Conservation (phyloP, 2,329 filamentous ascomycete species). For the Pyrenophora graminea region DNA sequence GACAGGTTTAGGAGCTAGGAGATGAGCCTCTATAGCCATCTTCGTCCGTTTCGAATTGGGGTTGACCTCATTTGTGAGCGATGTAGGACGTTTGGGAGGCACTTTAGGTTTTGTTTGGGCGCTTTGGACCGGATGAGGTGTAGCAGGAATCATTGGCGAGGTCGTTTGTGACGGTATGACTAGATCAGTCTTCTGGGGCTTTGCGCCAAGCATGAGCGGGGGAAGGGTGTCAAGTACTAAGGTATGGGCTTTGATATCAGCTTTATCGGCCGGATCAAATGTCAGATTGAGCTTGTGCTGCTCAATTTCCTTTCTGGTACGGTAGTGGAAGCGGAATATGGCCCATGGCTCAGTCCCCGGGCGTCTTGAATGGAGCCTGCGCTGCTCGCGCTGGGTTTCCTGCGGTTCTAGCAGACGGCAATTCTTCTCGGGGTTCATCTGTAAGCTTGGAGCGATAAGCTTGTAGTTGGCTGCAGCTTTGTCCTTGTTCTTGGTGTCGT, state of each 20-base stretch:
- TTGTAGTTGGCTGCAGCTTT: slow-evolving; percentile 17
- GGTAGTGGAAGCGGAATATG: slow-evolving; percentile 50
- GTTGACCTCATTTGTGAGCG: background rate
- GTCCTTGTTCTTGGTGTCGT: background rate
- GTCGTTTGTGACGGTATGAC: slow-evolving; percentile 17
- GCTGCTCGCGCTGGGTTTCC: slow-evolving; percentile 9
- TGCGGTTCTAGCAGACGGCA: slow-evolving; percentile 11
- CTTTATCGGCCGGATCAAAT: slow-evolving; percentile 13
- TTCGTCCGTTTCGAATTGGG: slow-evolving; percentile 19
- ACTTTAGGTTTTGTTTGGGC: slow-evolving; percentile 9
- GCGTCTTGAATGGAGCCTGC: slow-evolving; percentile 22
- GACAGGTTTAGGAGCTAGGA: background rate
- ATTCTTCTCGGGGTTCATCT: slow-evolving; percentile 29
- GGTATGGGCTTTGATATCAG: slow-evolving; percentile 6
- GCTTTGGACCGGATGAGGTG: background rate
- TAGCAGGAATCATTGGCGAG: slow-evolving; percentile 11
- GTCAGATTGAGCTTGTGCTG: slow-evolving; percentile 11
- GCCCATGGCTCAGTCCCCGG: slow-evolving; percentile 46
- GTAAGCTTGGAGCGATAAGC: slow-evolving; percentile 24
- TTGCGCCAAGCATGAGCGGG: slow-evolving; percentile 9
- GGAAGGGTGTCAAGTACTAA: slow-evolving; percentile 26
- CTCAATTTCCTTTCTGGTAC: slow-evolving; percentile 30
- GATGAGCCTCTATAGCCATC: background rate
- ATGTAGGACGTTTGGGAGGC: slow-evolving; percentile 13
- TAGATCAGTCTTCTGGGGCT: slow-evolving; percentile 14